Evolutionary conservation across 345 rosid species (phyloP), one percentile per base, ranked within the genome.

Genomic region (Eutrema heterophyllum): DNA sequence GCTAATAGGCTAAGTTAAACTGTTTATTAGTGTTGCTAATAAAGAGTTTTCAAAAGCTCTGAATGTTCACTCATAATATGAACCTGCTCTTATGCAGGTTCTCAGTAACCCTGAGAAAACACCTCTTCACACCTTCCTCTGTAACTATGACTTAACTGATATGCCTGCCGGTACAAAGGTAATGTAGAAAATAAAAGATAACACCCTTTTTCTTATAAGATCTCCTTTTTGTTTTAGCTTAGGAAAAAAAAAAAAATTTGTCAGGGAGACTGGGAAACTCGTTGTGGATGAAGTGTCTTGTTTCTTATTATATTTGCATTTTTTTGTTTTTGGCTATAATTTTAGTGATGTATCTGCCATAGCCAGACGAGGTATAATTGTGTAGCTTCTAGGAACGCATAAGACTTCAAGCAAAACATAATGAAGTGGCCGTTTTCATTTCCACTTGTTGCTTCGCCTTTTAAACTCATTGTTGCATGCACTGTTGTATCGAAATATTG

Each of bases 91-190:
- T 55, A 8, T 80, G 77, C 86, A 91, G 97, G 98, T 93, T 71
- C 87, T 93, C 39, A 94, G 98, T 87, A 94, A 94, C 78, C 98
- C 98, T 45, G 98, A 94, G 79, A 94, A 89, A 82, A 94, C 98
- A 7, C 98, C 97, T 29, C 82, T 94, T 67, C 98, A 94, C 89
- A 94, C 89, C 15, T 91, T 89, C 83, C 82, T 94, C 65, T 94
- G 98, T 87, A 87, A 86, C 83, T 94, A 94, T 80, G 98, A 94
- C 86, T 75, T 94, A 84, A 91, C 86, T 74, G 93, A 88, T 84
- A 94, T 94, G 98, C 97, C 98, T 5, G 83, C 90, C 21, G 95
- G 98, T 50, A 71, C 81, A 57, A 78, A 78, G 81, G 81, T 78
- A 78, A 56, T n/a, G 33, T 40, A 26, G n/a, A 70, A 64, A 30